Evolutionary conservation across 148 eudicot genomes (phyloP), one percentile per base, ranked within the genome.

Genomic region (Arbutus unedo): DNA sequence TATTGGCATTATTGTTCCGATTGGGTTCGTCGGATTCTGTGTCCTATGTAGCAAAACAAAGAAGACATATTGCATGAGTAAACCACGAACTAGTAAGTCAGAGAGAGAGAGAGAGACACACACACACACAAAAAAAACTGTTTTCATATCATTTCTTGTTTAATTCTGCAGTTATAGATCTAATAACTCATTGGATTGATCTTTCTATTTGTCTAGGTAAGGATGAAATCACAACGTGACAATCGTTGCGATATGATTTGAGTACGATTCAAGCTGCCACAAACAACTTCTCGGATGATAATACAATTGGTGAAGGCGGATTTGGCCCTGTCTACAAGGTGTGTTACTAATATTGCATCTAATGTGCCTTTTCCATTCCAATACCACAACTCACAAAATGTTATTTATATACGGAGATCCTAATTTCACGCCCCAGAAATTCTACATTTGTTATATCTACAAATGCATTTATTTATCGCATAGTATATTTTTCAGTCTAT

Each of bases 281-380:
- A 53, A 76, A 76, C 23, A 76, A 76, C 60, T 76, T 76, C 79
- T 77, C 66, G 4, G 74, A 74, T n/a, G 74, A 59, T 10, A 62
- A 82, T 6, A 76, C 59, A 82, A 60, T 82, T 59, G 80, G 84
- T 2, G 8, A 16, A 60, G 84, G 84, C 49, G 79, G 73, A 47
- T 82, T 75, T 75, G 84, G 79, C 57, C 11, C 4, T 9, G 84
- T 82, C 14, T 82, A 75, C 53, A 75, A 82, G 84, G 80, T 82
- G 59, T 43, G 80, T 49, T 2, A n/a, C n/a, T n/a, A n/a, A n/a
- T n/a, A 1, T 4, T 73, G 53, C 76, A 73, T 45, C 53, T 73
- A 73, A 47, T 47, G 38, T 18, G 19, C 25, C 9, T 55, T 0
- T 4, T 38, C 38, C 21, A 3, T 54, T 21, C 23, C 56, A 45